Evolutionary conservation across 768 basidiomycete species (phyloP), one percentile per base, ranked within the genome.

Genomic region (Mycena galericulata): DNA sequence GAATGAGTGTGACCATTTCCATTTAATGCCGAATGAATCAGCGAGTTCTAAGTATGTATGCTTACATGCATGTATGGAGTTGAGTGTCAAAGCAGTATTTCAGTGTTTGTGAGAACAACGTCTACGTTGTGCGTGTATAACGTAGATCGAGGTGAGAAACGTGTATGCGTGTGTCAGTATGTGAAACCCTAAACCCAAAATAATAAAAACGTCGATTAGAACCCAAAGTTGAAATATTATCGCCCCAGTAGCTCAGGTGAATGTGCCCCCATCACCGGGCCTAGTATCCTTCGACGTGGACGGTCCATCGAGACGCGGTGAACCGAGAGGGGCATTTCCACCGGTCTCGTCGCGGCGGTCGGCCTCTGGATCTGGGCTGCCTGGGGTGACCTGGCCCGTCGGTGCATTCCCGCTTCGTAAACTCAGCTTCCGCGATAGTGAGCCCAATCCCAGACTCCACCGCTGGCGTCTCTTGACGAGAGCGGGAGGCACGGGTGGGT

Each of bases 401-500:
- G 70, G 34, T 10, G 62, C 70, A 8, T 46, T 62, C 4, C 62
- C 66, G 7, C 36, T 60, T 2, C 70, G 70, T 57, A 71, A 6
- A 26, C 67, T 68, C 4, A 72, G 47, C 24, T 62, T 72, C 5
- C 70, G 70, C 1, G 62, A 27, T 10, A 72, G 43, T 3, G 64
- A 45, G 14, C 67, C 64, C 11, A 72, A 59, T 11, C 63, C 63
- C 14, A 68, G 60, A 2, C 62, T 62, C 54, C 63, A 72, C 20
- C 70, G 70, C 49, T 68, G 70, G 2, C 70, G 58, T n/a, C 70
- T 27, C 45, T 72, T 72, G 7, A 65, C 60, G 34, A 72, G 58
- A 4, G 70, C 62, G 11, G 70, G 70, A 0, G 70, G 70, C 17
- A 65, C 70, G 2, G 70, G 70, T 6, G 70, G 70, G 20, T 57